Base-by-base conservation (phyloP, 257 asterid species). In the Rubia yunnanensis region DNA sequence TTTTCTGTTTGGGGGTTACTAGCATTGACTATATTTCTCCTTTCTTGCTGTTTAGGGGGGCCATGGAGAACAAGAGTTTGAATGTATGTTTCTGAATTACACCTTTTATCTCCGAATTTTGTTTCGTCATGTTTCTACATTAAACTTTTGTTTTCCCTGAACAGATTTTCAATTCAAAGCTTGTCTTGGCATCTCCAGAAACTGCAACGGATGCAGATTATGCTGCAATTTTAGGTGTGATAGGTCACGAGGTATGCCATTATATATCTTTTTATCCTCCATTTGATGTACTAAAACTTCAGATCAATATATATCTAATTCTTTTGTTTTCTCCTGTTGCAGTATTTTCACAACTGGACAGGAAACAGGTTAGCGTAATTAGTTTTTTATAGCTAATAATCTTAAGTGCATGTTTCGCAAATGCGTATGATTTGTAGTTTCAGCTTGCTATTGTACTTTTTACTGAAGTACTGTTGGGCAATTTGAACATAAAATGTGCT, bases 311-410 rank as follows among this genome's bases (percentile, higher is more conserved):
- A 48, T 52, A 27, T 72, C 28, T 67, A 56, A 44, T 53, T 44
- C 13, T 6, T 63, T 67, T 55, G 41, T 56, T 76, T 68, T 71
- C 17, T 59, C 36, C 3, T 76, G 68, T 55, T 83, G 92, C 95
- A 92, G 99, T 92, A 92, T 69, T 92, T 92, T 67, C 99, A 92
- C 94, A 92, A 89, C 77, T 92, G 99, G 99, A 89, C 99, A 13
- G 99, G 99, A 70, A 92, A 92, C 88, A 86, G 99, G 97, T 92
- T 69, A 46, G 82, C 72, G 18, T 34, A 38, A 18, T 46, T 20
- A 28, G 63, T 72, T 66, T 39, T 24, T 23, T 31, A 39, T n/a
- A 68, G 61, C 60, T 66, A 52, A 32, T 32, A 23, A 36, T 36
- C 13, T 36, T 4, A 32, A 32, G 36, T 10, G n/a, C 13, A 36